These are phyloP conservation scores for Hypomontagnella submonticulosa DNA, from an alignment of 495 filamentous ascomycete genomes.

Conservation along the genomic window DNA sequence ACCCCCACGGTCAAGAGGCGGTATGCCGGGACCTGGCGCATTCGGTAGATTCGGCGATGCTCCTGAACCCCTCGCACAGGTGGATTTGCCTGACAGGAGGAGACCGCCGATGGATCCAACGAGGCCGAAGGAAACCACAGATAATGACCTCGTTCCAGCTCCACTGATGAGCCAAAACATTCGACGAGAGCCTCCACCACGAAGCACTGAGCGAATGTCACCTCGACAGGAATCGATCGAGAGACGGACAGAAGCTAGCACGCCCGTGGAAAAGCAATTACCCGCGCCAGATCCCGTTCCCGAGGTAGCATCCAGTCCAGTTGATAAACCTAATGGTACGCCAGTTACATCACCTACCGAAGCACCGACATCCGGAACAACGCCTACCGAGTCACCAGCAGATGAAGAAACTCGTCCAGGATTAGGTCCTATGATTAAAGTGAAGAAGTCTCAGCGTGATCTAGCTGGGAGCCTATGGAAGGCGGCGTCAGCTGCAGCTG, in stretches of 20 bases:
- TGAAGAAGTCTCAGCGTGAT: conserved; percentile 72
- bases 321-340: conserved; percentile 38
- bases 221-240: conserved; percentile 52
- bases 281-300: conserved; percentile 23
- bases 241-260: conserved; percentile 31
- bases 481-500: conserved; percentile 79
- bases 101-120: conserved; percentile 65
- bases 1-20: conserved; percentile 61
- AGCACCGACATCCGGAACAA: conserved; percentile 33
- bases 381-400: conserved; percentile 45
- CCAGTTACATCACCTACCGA: conserved; percentile 35
- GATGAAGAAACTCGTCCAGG: conserved; percentile 75
- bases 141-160: conserved; percentile 62
- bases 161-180: conserved; percentile 63
- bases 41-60: conserved; percentile 52
- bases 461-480: conserved; percentile 83
- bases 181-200: conserved; percentile 59
- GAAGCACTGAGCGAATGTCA: conserved; percentile 58
- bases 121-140: conserved; percentile 51
- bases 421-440: conserved; percentile 89
- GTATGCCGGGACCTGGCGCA: conserved; percentile 51
- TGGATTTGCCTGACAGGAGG: conserved; percentile 63
- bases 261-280: conserved; percentile 23
- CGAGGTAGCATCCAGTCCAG: conserved; percentile 13
- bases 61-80: conserved; percentile 50